These are phyloP conservation scores for Backusella westeae DNA, from an alignment of 192 early-diverging fungal genomes.

Conservation along the genomic window DNA sequence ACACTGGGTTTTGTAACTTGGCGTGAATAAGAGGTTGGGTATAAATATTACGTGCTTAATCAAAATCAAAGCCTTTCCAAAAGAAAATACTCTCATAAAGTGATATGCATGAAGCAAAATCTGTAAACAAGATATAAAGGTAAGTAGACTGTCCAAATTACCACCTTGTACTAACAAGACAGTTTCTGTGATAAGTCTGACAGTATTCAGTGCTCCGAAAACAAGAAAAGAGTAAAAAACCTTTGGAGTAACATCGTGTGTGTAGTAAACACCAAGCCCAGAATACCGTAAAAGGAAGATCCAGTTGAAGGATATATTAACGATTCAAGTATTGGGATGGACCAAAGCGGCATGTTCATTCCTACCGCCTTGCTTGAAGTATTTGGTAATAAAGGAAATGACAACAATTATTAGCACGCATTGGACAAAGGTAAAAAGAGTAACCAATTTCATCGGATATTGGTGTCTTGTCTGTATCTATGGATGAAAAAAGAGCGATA, in stretches of 20 bases:
- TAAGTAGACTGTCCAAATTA: neutral
- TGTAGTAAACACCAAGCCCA: neutral
- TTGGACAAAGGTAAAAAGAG: neutral
- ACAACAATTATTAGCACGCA: neutral
- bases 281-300: neutral
- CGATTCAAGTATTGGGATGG: neutral
- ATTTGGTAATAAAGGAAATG: neutral
- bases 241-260: neutral
- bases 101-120: neutral
- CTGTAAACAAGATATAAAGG: neutral
- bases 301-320: neutral
- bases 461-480: neutral
- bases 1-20: no score
- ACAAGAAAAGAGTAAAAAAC: neutral
- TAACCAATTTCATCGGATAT: neutral
- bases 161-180: neutral
- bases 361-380: neutral
- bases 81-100: neutral
- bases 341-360: neutral
- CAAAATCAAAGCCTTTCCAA: neutral
- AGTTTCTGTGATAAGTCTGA: neutral
- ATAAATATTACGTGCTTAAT: neutral
- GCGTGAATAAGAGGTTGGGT: neutral
- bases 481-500: neutral
- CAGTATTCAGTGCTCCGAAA: neutral